Conservation (phyloP, 768 basidiomycete species). For the Austroboletus eburneus region DNA sequence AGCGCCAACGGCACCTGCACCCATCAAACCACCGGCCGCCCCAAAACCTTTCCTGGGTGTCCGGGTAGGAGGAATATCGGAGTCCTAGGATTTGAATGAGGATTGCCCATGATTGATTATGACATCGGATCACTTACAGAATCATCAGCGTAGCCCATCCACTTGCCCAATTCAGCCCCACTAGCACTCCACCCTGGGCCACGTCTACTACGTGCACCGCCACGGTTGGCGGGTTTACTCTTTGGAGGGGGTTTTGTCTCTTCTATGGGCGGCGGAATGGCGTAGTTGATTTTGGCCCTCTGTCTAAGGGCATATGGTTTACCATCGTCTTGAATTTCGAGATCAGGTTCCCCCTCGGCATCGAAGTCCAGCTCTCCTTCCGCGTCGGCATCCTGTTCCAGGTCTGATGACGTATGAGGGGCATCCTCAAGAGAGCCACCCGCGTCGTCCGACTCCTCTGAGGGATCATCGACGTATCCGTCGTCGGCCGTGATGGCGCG, state of each 20-base stretch:
- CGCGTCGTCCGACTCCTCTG: constrained; percentile 48
- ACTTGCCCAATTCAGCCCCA: constrained; percentile 71
- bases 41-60: constrained; percentile 69
- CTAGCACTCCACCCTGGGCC: constrained; percentile 74
- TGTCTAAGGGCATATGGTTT: constrained; percentile 58
- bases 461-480: constrained; percentile 46
- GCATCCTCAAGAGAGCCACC: constrained; percentile 60
- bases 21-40: constrained; percentile 48
- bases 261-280: constrained; percentile 77
- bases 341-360: constrained; percentile 35
- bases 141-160: constrained; percentile 76
- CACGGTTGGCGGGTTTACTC: constrained; percentile 36
- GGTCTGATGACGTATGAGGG: constrained; percentile 38
- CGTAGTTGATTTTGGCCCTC: constrained; percentile 67
- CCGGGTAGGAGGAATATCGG: constrained; percentile 60
- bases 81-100: constrained; percentile 50
- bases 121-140: constrained; percentile 44
- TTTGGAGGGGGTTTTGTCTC: constrained; percentile 46
- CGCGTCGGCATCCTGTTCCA: constrained; percentile 33
- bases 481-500: constrained; percentile 39
- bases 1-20: constrained; percentile 41
- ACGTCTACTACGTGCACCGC: constrained; percentile 38
- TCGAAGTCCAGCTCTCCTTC: constrained; percentile 39
- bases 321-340: constrained; percentile 39
- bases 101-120: background rate